Base-by-base conservation (phyloP, 805 yeast species). In the Candida orba region DNA sequence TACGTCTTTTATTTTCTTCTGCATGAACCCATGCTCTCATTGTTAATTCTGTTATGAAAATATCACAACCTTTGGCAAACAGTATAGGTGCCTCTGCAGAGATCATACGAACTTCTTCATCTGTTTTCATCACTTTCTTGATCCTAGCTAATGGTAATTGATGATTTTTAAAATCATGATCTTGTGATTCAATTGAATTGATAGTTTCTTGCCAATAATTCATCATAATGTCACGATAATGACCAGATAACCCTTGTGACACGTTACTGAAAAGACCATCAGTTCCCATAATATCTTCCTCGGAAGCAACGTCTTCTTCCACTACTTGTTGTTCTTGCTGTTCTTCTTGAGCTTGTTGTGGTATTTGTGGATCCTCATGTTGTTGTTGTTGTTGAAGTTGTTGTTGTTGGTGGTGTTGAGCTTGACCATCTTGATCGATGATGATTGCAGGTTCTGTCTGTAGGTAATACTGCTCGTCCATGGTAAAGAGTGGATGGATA, bases 21-120 rank as follows among this genome's bases (percentile, higher is more conserved):
- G 98, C 96, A 56, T 90, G 96, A 49, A 93, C 88, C 99, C 99
- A 93, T 8, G 99, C 97, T 46, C 99, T 73, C 96, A 93, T 90
- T 13, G 99, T 90, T 43, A 93, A 69, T 62, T 93, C 99, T 1
- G 99, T 90, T 53, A 93, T 91, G 65, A 93, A 93, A 31, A 93
- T 81, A 61, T 93, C 99, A 65, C 99, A 93, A 1, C 98, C 98
- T 63, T 93, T 93, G 38, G 99, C 98, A 68, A 93, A 93, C 47
- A 93, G 66, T 30, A 93, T 89, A 2, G 99, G 99, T 1, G 98
- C 98, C 66, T 93, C 99, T 3, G 99, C 98, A 50, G 93, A 80
- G 45, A 93, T 93, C 99, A 93, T 93, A 51, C 89, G 78, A 34
- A 93, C 98, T 51, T 91, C 97, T 59, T 88, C 95, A 61, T 91